A percentile compares a stretch with the other conserved stretches of the same genome.
phyloP scores from a whole-genome alignment of 768 basidiomycete genomes.

The Mycena polygramma region DNA sequence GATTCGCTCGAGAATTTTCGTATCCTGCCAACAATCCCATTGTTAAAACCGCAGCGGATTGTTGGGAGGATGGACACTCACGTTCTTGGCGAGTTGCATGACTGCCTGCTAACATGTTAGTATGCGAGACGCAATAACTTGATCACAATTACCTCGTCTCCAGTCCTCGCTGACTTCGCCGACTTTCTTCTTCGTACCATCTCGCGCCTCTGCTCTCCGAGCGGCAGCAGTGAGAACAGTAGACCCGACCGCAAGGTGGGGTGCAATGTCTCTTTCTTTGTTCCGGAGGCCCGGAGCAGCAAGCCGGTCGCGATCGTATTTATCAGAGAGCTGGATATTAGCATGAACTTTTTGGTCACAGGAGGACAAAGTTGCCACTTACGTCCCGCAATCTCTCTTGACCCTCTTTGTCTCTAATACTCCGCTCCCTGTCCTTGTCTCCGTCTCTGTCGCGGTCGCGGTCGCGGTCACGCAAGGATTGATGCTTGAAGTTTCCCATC shows the following conservation, averaged over 20 bases:
- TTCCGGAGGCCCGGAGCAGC: slow-evolving; percentile 67
- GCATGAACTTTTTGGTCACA: slow-evolving; percentile 16
- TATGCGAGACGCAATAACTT: slow-evolving; percentile 46
- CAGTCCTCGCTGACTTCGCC: slow-evolving; percentile 87
- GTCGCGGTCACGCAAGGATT: slow-evolving; percentile 81
- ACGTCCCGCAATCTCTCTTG: slow-evolving; percentile 85
- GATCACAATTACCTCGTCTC: slow-evolving; percentile 74
- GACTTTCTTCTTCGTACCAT: slow-evolving; percentile 73
- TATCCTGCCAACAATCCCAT: slow-evolving; percentile 52
- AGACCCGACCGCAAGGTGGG: slow-evolving; percentile 66
- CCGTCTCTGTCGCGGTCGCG: slow-evolving; percentile 63
- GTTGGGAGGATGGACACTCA: slow-evolving; percentile 48
- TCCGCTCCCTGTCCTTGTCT: slow-evolving; percentile 69
- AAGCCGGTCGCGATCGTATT: slow-evolving; percentile 87
- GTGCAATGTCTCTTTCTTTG: slow-evolving; percentile 78
- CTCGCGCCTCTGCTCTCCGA: slow-evolving; percentile 71
- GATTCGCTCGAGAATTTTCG: slow-evolving; percentile 69
- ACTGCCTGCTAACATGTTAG: slow-evolving; percentile 60
- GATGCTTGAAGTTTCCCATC: slow-evolving; percentile 95
- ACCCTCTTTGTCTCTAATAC: slow-evolving; percentile 80
- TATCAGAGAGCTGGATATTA: slow-evolving; percentile 80
- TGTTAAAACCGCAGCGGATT: neutral
- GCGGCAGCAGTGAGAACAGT: slow-evolving; percentile 55
- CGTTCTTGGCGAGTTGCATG: slow-evolving; percentile 68
- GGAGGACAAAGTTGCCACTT: slow-evolving; percentile 43